Conservation (phyloP, 768 basidiomycete genomes). For the Termitomyces sp. region DNA sequence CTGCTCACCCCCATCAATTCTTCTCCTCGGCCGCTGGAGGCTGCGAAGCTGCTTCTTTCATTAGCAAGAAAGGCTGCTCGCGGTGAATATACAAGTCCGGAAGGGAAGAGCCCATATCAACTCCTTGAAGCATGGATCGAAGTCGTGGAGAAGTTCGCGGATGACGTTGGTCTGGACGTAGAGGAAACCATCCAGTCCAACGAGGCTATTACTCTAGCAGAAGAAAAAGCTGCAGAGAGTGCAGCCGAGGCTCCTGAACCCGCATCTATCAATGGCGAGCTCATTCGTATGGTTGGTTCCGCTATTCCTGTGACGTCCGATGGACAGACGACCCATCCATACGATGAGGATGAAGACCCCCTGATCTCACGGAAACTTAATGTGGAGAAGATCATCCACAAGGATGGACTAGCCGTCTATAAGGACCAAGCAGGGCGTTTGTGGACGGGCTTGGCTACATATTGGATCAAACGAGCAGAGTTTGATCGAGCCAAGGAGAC, state of each 20-base stretch:
- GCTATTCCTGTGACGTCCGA: conserved; percentile 23
- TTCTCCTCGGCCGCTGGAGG: conserved; percentile 78
- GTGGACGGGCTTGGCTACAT: conserved; percentile 95
- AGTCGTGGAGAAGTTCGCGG: conserved; percentile 83
- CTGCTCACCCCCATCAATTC: conserved; percentile 56
- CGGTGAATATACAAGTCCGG: conserved; percentile 81
- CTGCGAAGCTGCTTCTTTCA: conserved; percentile 83
- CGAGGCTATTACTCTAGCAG: conserved; percentile 39
- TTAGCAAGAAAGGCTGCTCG: conserved; percentile 79
- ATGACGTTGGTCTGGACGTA: conserved; percentile 87
- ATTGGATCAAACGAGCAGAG: conserved; percentile 97
- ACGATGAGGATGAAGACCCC: conserved; percentile 85
- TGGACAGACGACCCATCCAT: conserved; percentile 43
- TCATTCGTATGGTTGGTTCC: neutral
- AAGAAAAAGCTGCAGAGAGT: conserved; percentile 28
- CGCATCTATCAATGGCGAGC: conserved; percentile 47
- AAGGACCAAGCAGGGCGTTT: conserved; percentile 95
- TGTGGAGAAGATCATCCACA: conserved; percentile 77
- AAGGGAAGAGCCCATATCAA: conserved; percentile 95
- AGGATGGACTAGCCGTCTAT: conserved; percentile 85
- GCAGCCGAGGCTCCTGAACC: conserved; percentile 21
- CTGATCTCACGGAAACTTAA: conserved; percentile 66
- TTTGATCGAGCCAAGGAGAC: conserved; percentile 86
- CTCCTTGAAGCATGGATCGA: conserved; percentile 90
- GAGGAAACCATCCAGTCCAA: conserved; percentile 65